Percentiles rank a stretch among this genome's conserved stretches.
phyloP scores from a whole-genome alignment of 2,329 filamentous ascomycete genomes.

The Aspergillus latus region DNA sequence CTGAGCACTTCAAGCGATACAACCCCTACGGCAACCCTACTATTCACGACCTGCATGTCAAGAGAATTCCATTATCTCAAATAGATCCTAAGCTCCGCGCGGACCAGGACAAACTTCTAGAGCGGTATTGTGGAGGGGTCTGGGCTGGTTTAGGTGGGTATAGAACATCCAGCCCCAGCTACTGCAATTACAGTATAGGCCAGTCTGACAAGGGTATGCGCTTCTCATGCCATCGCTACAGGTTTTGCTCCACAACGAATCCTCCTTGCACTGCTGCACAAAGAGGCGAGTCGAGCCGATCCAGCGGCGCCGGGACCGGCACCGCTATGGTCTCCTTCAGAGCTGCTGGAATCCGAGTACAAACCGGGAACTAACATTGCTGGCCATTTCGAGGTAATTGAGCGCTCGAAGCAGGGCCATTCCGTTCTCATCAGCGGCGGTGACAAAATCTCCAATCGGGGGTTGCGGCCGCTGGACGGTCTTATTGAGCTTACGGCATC shows the following conservation, averaged over 20 bases:
- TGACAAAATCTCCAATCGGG: conserved; percentile 13
- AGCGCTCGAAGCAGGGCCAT: neutral
- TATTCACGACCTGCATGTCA: conserved; percentile 12
- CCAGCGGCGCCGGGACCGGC: too few species aligned
- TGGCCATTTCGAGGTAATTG: neutral
- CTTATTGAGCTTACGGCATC: conserved; percentile 12
- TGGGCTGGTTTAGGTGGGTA: conserved; percentile 11
- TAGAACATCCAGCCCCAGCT: neutral
- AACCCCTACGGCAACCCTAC: conserved; percentile 15
- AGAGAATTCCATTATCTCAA: conserved; percentile 3
- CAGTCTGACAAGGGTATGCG: neutral
- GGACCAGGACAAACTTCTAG: conserved; percentile 1
- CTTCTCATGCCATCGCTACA: neutral
- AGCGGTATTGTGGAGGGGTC: conserved; percentile 13
- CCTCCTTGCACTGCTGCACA: neutral
- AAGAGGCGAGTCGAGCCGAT: neutral
- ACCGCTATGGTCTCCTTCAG: neutral
- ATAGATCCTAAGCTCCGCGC: conserved; percentile 7
- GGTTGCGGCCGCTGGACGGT: conserved; percentile 13
- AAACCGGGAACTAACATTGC: neutral
- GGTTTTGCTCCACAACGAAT: neutral
- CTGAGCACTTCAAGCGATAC: neutral
- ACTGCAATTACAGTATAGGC: too few species aligned
- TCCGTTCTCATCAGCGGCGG: conserved; percentile 16
- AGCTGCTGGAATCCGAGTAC: neutral